These are phyloP conservation scores for Magnusiomyces suaveolens DNA, from an alignment of 1,139 yeast species.

Conservation along the genomic window DNA sequence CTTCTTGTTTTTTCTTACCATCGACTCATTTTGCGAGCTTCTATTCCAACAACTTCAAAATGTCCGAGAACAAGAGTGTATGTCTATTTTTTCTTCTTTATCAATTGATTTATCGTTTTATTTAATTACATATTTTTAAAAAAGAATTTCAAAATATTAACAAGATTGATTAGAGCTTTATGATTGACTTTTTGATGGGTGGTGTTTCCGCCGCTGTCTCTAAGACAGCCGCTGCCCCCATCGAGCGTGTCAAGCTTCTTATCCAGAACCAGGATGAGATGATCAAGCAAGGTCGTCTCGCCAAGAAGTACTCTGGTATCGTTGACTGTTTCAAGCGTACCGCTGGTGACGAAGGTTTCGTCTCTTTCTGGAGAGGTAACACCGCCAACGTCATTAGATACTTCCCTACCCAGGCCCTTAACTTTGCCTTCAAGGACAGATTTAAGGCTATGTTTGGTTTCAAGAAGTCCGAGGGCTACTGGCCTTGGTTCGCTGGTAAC, in stretches of 20 bases:
- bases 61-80: not conserved
- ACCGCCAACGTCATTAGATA: slow-evolving; percentile 75
- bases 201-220: slow-evolving; percentile 83
- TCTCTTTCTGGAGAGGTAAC: slow-evolving; percentile 78
- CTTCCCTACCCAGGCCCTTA: slow-evolving; percentile 80
- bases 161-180: slow-evolving; percentile 28
- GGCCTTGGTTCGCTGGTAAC: slow-evolving; percentile 69
- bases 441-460: slow-evolving; percentile 69
- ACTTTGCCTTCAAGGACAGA: slow-evolving; percentile 79
- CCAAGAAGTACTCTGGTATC: slow-evolving; percentile 57
- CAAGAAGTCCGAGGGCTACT: slow-evolving; percentile 59
- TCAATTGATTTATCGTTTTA: not conserved
- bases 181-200: slow-evolving; percentile 62
- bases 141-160: too few relatives aligned
- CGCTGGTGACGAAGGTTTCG: slow-evolving; percentile 60
- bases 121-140: not conserved
- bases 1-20: not conserved
- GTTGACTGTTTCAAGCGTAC: slow-evolving; percentile 66
- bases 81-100: not conserved
- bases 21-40: not conserved
- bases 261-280: slow-evolving; percentile 80
- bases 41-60: not conserved
- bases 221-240: slow-evolving; percentile 79
- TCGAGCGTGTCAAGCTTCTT: slow-evolving; percentile 72
- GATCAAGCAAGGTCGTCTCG: slow-evolving; percentile 72